phyloP scores from a whole-genome alignment of 2,329 filamentous ascomycete species.

The Cordyceps sp. region DNA sequence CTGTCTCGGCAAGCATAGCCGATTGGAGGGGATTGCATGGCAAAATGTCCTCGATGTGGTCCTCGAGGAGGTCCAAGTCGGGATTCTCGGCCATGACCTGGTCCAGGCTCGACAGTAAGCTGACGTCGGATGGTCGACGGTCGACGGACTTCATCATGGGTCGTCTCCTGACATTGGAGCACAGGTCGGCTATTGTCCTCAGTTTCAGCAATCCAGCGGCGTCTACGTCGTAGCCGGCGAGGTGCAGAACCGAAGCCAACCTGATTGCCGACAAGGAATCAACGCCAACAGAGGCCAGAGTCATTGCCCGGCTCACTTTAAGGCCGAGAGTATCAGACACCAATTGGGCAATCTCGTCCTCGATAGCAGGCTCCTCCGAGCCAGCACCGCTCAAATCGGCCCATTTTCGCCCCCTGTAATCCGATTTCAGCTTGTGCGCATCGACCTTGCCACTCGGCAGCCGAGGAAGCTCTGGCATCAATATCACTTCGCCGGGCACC shows the following conservation, averaged over 20 bases:
- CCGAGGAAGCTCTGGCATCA: constrained; percentile 50
- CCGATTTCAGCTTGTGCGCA: constrained; percentile 40
- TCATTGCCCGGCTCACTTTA: constrained; percentile 17
- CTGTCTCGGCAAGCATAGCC: constrained; percentile 67
- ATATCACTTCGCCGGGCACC: constrained; percentile 58
- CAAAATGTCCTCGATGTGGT: constrained; percentile 24
- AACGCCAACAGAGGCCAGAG: constrained; percentile 38
- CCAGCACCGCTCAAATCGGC: not conserved
- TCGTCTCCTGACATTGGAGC: constrained; percentile 2
- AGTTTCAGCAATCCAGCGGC: constrained; percentile 46
- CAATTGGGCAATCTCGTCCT: constrained; percentile 18
- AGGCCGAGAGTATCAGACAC: constrained; percentile 24
- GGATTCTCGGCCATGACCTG: constrained; percentile 6
- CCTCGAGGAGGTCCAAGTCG: constrained; percentile 5
- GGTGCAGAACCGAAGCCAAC: constrained; percentile 46
- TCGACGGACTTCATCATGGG: not conserved
- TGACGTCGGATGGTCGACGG: constrained; percentile 1
- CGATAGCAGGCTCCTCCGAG: constrained; percentile 5
- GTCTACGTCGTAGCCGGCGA: constrained; percentile 33
- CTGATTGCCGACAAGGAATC: constrained; percentile 39
- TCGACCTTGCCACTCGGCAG: constrained; percentile 76
- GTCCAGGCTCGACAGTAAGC: constrained; percentile 6
- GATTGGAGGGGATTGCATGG: constrained; percentile 59
- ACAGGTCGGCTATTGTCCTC: constrained; percentile 21
- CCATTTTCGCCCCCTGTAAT: constrained; percentile 19